These are phyloP conservation scores for Paramecium primaurelia DNA, from an alignment of 73 alveolate genomes.

Conservation along the genomic window DNA sequence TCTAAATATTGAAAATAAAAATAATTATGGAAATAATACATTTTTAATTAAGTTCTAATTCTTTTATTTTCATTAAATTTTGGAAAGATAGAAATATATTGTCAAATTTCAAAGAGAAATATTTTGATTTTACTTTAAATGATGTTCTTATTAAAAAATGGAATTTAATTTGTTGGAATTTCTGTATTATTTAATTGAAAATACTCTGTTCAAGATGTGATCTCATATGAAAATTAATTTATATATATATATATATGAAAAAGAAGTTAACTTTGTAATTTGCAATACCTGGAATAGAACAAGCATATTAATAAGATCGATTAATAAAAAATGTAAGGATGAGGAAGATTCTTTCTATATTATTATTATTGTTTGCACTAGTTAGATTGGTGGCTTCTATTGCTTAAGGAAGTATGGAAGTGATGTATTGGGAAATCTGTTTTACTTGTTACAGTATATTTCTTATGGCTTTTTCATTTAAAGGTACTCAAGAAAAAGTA, in stretches of 20 bases:
- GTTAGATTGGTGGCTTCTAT: neutral
- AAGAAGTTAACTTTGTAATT: neutral
- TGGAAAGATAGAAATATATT: neutral
- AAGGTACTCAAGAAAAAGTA: neutral
- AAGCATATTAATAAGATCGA: neutral
- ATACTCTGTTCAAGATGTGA: neutral
- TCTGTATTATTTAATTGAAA: neutral
- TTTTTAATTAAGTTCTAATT: neutral
- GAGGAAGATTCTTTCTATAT: neutral
- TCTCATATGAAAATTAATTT: neutral
- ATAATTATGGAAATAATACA: too few species aligned
- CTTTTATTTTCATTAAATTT: neutral
- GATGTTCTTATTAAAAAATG: neutral
- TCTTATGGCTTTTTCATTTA: neutral
- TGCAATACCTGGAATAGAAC: neutral
- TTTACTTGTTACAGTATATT: neutral
- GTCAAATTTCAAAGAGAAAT: neutral
- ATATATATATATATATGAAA: neutral
- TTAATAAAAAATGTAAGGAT: neutral
- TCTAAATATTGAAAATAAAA: too few species aligned
- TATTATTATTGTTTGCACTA: neutral
- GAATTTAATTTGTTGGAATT: neutral
- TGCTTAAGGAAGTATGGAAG: neutral
- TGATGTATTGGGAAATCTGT: conserved; percentile 14
- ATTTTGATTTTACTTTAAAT: neutral